Conservation (phyloP, 2,329 filamentous ascomycete species). For the Ophiostoma sp. region DNA sequence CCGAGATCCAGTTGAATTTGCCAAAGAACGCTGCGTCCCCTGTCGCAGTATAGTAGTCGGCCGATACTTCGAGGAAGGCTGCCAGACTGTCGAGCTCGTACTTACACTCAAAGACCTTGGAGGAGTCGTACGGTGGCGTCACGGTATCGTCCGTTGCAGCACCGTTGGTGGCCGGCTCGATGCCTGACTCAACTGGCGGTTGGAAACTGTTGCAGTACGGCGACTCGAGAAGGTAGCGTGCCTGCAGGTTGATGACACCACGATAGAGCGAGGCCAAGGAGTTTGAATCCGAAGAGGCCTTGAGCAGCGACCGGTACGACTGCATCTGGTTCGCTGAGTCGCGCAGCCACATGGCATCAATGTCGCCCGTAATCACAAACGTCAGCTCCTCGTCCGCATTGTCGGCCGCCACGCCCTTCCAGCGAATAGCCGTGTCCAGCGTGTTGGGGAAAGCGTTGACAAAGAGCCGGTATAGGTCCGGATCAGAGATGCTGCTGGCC, state of each 20-base stretch:
- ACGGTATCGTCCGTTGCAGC: conserved; percentile 61
- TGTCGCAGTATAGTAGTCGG: conserved; percentile 76
- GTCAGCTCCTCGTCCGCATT: conserved; percentile 51
- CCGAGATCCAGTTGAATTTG: conserved; percentile 69
- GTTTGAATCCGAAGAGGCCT: conserved; percentile 49
- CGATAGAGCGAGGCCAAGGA: conserved; percentile 69
- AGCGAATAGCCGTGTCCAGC: conserved; percentile 42
- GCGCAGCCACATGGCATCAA: conserved; percentile 41
- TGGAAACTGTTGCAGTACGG: conserved; percentile 97
- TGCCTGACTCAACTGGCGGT: conserved; percentile 72
- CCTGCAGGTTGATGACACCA: conserved; percentile 75
- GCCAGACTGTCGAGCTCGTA: conserved; percentile 92
- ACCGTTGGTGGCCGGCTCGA: conserved; percentile 58
- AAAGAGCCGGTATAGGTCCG: conserved; percentile 71
- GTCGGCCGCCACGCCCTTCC: conserved; percentile 31
- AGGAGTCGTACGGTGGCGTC: conserved; percentile 65
- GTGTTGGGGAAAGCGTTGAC: conserved; percentile 74
- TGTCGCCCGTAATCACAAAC: conserved; percentile 58
- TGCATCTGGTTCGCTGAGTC: conserved; percentile 66
- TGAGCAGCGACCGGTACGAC: conserved; percentile 67
- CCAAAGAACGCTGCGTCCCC: conserved; percentile 72
- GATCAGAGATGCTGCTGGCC: conserved; percentile 69
- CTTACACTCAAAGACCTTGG: conserved; percentile 88
- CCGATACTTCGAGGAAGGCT: conserved; percentile 78
- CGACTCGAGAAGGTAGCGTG: conserved; percentile 65